phyloP scores from a whole-genome alignment of 2,329 filamentous ascomycete species.

The Dothideomycetes sp. region DNA sequence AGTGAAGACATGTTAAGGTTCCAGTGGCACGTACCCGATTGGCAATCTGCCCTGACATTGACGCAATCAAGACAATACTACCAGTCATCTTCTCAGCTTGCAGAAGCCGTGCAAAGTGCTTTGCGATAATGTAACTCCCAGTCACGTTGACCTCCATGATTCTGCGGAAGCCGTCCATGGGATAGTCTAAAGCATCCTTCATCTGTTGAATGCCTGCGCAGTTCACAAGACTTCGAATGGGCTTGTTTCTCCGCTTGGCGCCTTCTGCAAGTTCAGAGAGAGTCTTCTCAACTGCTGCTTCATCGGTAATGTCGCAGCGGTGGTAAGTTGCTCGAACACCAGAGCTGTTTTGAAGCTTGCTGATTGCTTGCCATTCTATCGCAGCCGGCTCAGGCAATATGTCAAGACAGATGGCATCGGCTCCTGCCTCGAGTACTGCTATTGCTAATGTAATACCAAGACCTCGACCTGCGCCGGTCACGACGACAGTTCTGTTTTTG shows the following conservation, averaged over 20 bases:
- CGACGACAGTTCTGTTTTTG: slow-evolving; percentile 58
- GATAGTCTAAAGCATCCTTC: slow-evolving; percentile 23
- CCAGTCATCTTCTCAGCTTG: slow-evolving; percentile 20
- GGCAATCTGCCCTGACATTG: slow-evolving; percentile 67
- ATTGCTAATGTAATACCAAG: slow-evolving; percentile 57
- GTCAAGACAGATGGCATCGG: slow-evolving; percentile 40
- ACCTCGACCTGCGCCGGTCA: slow-evolving; percentile 58
- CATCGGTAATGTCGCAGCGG: slow-evolving; percentile 26
- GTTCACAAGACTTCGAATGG: slow-evolving; percentile 28
- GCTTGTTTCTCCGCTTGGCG: slow-evolving; percentile 33
- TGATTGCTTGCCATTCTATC: slow-evolving; percentile 14
- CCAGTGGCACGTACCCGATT: slow-evolving; percentile 45
- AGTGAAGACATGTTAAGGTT: not conserved
- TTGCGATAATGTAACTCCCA: slow-evolving; percentile 27
- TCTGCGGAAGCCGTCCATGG: slow-evolving; percentile 22
- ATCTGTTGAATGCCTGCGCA: slow-evolving; percentile 29
- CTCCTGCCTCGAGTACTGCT: slow-evolving; percentile 57
- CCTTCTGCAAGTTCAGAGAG: slow-evolving; percentile 22
- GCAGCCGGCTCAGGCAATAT: slow-evolving; percentile 48
- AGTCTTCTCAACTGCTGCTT: slow-evolving; percentile 24
- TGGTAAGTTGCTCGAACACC: slow-evolving; percentile 42
- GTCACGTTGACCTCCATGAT: slow-evolving; percentile 27
- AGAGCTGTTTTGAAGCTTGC: slow-evolving; percentile 38
- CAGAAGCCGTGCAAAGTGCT: slow-evolving; percentile 26
- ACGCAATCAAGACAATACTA: slow-evolving; percentile 30